Base-by-base conservation (phyloP, 768 basidiomycete genomes). In the Calocybe indica region DNA sequence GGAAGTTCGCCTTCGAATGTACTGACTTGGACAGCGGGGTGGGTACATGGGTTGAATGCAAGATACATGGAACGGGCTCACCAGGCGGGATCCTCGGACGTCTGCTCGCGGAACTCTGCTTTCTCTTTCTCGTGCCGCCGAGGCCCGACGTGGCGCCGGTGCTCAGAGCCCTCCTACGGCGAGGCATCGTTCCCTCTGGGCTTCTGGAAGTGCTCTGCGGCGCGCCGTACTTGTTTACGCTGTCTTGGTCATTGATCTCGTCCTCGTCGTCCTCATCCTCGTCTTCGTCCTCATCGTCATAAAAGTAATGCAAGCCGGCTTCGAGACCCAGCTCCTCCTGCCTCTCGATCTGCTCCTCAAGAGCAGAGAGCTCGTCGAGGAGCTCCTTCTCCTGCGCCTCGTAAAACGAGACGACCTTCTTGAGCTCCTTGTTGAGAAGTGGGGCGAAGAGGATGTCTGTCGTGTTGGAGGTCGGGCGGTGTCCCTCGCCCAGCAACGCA, bases 371-470 rank as follows among this genome's bases (percentile, higher is more conserved):
- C 31, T 86, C 85, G 1, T 75, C 74, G 5, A 77, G 55, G 1
- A 96, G 66, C 42, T 93, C 88, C 39, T 72, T 76, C 58, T 89
- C 84, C 64, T 94, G 90, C 2, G 64, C 58, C 40, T 77, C 75
- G 63, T 97, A 98, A 63, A 98, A 98, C 0, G 68, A 45, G 14
- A 71, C 66, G 12, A 97, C 83, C 75, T 93, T 96, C 58, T 73
- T 71, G 30, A 94, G 72, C 58, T 99, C 93, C 51, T 76, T 72
- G 62, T 96, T 86, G 30, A 96, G 74, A 1, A 92, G 72, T 0
- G 85, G 81, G 7, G 75, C 62, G 62, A 98, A 98, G 12, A 75
- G 64, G 10, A 62, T 59, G 58, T 90, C 80, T 22, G 22, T 22
- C 10, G 79, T 76, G 30, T 67, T 58, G 36, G 70, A 56, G 22